Evolutionary conservation across 768 basidiomycete species (phyloP), one percentile per base, ranked within the genome.

Genomic region (Suillus placidus): DNA sequence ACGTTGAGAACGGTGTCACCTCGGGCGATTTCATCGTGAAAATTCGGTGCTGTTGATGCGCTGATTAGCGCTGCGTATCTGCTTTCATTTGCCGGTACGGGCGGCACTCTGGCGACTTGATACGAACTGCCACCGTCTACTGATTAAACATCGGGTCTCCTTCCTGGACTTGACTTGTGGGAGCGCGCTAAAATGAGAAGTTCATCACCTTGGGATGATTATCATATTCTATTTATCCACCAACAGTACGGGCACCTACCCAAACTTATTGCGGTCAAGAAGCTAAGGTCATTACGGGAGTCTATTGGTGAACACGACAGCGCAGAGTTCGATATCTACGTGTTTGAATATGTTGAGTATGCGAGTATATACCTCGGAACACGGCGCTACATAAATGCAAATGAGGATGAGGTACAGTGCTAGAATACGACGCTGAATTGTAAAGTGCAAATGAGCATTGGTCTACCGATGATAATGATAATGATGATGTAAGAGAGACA

Each of bases 401-500:
- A 23, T 62, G 42, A 47, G 35, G 62, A 37, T n/a, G 40, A 38
- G 52, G 37, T 64, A 66, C 63, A 66, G 63, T 64, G 65, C 63
- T 68, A 52, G 66, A 51, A 63, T 62, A 66, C 37, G 35, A 57
- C 57, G 54, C 65, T 57, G 30, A 45, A 65, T 43, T 62, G 45
- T 42, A 56, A 51, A 43, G 67, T 66, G 56, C 55, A 66, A 42
- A 38, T 45, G 64, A 49, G 64, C 40, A 64, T 64, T 61, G 60
- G 64, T 64, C 64, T 64, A 64, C 40, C 45, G 60, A 40, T 62
- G 60, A 64, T 63, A 34, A 47, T 62, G 23, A 64, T 60, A 32
- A 47, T 64, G 42, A 62, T 43, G 58, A 64, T 34, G 30, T 7
- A 52, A 52, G 32, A 45, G n/a, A 18, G 42, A 26, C 26, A 26